phyloP scores from a whole-genome alignment of 441 rosid genomes.

The Adansonia grandidieri region DNA sequence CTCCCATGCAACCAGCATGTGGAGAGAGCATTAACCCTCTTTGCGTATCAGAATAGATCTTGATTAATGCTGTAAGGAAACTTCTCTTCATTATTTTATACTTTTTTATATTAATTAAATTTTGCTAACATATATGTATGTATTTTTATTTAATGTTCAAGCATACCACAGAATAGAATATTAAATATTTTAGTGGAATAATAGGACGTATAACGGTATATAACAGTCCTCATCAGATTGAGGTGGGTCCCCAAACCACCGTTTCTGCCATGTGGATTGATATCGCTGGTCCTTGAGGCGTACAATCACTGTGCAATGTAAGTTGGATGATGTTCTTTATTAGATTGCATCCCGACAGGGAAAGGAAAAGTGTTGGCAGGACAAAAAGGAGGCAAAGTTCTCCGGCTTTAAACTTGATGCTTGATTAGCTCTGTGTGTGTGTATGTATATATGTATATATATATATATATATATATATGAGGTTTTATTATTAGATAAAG shows the following conservation, averaged over 20 bases:
- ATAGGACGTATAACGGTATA: neutral
- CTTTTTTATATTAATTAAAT: neutral
- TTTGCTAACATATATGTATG: too few relatives aligned
- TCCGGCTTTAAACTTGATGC: too few relatives aligned
- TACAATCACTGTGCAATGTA: neutral
- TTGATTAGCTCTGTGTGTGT: too few relatives aligned
- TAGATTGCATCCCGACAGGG: too few relatives aligned
- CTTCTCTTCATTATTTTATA: neutral
- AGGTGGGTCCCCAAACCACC: neutral
- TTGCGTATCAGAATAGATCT: neutral
- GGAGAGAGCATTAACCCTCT: constrained; percentile 25
- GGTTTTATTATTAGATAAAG: too few relatives aligned
- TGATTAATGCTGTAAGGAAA: neutral
- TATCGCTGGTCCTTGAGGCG: neutral
- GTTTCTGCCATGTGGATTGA: neutral
- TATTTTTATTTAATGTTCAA: too few relatives aligned
- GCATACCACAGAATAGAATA: too few relatives aligned
- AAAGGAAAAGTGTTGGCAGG: too few relatives aligned
- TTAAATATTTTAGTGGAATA: neutral
- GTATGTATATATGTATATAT: too few relatives aligned
- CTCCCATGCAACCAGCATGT: neutral
- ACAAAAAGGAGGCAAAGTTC: too few relatives aligned
- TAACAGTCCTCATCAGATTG: neutral
- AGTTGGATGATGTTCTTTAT: too few relatives aligned
- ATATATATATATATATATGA: too few relatives aligned